These are phyloP conservation scores for Ogataea minuta DNA, from an alignment of 805 yeast genomes.

Conservation along the genomic window DNA sequence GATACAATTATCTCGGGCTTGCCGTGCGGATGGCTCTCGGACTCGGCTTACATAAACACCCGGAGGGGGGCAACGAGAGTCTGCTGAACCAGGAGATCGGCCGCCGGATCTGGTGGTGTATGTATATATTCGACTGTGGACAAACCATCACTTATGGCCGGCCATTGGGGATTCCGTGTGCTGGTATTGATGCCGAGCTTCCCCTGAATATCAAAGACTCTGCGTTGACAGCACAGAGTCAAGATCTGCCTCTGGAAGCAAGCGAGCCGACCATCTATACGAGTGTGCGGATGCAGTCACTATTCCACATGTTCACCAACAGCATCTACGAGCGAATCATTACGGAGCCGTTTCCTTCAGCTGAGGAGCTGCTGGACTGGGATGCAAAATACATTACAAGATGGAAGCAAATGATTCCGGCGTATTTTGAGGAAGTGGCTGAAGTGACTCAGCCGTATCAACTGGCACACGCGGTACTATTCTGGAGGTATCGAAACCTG, in stretches of 20 bases:
- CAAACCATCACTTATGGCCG: conserved; percentile 20
- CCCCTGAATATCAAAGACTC: conserved; percentile 17
- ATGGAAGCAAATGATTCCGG: conserved; percentile 13
- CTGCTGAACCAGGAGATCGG: conserved; percentile 12
- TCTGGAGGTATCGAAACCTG: conserved; percentile 17
- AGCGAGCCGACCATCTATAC: conserved; percentile 16
- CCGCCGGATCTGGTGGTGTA: conserved; percentile 18
- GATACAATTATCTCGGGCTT: conserved; percentile 15
- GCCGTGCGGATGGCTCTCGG: conserved; percentile 20
- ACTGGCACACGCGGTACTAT: conserved; percentile 14
- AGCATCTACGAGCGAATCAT: conserved; percentile 18
- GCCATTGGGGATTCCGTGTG: conserved; percentile 19
- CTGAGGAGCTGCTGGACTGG: conserved; percentile 16
- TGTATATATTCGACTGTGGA: conserved; percentile 17
- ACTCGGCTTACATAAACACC: conserved; percentile 14
- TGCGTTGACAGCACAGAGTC: conserved; percentile 9
- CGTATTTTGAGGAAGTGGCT: conserved; percentile 7
- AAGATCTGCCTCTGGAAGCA: conserved; percentile 2
- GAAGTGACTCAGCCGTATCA: conserved; percentile 7
- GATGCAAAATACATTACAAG: conserved; percentile 12
- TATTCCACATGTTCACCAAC: conserved; percentile 19
- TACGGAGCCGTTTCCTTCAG: conserved; percentile 20
- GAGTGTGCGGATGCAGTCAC: conserved; percentile 13
- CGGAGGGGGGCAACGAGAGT: conserved; percentile 7
- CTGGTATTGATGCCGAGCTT: conserved; percentile 15